Evolutionary conservation across 192 early-diverging fungal species (phyloP).

Genomic region (Coemansia sp.): DNA sequence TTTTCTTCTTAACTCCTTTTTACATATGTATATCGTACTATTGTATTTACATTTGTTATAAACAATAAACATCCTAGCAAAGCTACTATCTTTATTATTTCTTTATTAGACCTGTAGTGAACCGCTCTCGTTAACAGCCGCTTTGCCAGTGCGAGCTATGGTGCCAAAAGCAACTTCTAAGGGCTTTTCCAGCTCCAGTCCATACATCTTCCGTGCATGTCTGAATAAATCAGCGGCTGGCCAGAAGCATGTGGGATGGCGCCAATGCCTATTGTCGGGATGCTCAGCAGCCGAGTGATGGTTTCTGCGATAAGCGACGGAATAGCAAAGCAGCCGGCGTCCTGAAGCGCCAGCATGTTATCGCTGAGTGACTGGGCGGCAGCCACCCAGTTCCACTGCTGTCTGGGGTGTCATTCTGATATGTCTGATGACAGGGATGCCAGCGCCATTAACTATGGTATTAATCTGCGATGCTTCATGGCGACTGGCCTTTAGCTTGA

Average conservation of each 20-base stretch:
- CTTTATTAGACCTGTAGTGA: background rate
- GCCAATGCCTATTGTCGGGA: constrained; percentile 98
- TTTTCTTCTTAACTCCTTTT: too few relatives aligned
- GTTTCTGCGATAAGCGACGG: constrained; percentile 86
- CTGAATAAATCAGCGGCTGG: constrained; percentile 91
- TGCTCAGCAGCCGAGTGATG: constrained; percentile 72
- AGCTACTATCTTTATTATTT: too few relatives aligned
- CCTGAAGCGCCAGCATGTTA: constrained; percentile 87
- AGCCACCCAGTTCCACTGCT: constrained; percentile 78
- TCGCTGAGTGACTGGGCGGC: constrained; percentile 76
- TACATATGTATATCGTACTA: too few relatives aligned
- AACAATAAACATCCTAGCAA: too few relatives aligned
- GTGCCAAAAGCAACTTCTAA: too few relatives aligned
- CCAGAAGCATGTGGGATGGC: constrained; percentile 86
- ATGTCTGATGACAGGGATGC: constrained; percentile 94
- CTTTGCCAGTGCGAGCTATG: too few relatives aligned
- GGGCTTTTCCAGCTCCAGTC: too few relatives aligned
- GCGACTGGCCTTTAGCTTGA: constrained; percentile 94
- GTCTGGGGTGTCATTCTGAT: constrained; percentile 96
- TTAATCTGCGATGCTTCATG: constrained; percentile 80
- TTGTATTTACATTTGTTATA: too few relatives aligned
- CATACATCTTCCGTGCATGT: constrained; percentile 19
- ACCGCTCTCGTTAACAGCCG: too few relatives aligned
- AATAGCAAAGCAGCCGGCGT: constrained; percentile 88
- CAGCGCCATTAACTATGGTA: constrained; percentile 75